These are phyloP conservation scores for Calonectria hawksworthii DNA, from an alignment of 2,329 filamentous ascomycete genomes.

Conservation along the genomic window DNA sequence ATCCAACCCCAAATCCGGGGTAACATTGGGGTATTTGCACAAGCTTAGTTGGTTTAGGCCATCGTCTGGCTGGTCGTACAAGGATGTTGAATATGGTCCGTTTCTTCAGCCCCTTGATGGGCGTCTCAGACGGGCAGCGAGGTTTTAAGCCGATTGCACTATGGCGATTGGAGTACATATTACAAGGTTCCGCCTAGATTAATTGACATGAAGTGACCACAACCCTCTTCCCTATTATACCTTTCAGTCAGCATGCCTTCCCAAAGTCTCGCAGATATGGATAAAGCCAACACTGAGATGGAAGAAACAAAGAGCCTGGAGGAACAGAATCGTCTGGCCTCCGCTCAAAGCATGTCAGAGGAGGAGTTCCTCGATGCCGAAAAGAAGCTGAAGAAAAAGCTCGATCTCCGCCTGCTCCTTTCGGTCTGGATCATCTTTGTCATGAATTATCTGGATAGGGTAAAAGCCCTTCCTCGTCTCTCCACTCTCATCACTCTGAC, in stretches of 20 bases:
- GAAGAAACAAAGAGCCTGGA: constrained; percentile 14
- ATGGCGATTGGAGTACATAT: background rate
- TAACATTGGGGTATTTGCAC: background rate
- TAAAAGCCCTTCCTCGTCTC: background rate
- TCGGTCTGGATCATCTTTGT: constrained; percentile 29
- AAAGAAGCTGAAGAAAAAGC: constrained; percentile 24
- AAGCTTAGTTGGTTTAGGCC: background rate
- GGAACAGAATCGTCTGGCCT: constrained; percentile 20
- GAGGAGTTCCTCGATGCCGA: constrained; percentile 29
- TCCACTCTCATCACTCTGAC: background rate
- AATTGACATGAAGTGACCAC: background rate
- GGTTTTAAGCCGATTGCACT: background rate
- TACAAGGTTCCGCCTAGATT: background rate
- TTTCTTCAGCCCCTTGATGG: background rate
- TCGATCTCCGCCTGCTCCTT: constrained; percentile 25
- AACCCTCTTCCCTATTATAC: background rate
- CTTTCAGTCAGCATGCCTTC: background rate
- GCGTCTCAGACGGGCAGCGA: background rate
- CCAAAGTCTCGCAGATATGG: constrained; percentile 1
- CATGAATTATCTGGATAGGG: constrained; percentile 25
- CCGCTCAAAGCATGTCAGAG: constrained; percentile 27
- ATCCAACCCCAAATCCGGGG: background rate
- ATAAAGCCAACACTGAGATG: constrained; percentile 17
- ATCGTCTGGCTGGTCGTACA: background rate
- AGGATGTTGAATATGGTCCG: background rate